Evolutionary conservation across 176 grass and related monocot genomes (phyloP).

Genomic region (Carex littledalei): DNA sequence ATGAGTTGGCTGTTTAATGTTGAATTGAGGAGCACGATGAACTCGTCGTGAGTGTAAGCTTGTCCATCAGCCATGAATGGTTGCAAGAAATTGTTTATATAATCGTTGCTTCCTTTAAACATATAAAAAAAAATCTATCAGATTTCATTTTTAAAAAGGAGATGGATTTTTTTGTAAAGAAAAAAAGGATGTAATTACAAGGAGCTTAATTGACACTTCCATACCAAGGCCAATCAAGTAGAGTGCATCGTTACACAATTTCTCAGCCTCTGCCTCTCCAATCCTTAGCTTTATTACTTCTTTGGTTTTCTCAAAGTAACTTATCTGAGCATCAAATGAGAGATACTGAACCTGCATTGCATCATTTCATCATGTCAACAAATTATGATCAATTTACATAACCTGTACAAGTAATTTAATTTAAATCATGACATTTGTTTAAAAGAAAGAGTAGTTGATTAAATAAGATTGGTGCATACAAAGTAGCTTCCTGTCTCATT

Average conservation of each 20-base stretch:
- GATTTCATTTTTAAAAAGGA: neutral
- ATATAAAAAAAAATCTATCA: neutral
- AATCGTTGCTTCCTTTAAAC: slow-evolving; percentile 88
- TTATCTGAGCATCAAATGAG: slow-evolving; percentile 89
- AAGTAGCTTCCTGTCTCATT: slow-evolving; percentile 96
- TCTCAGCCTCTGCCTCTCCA: slow-evolving; percentile 53
- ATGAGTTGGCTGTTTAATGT: slow-evolving; percentile 58
- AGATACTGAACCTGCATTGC: slow-evolving; percentile 71
- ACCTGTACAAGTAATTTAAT: neutral
- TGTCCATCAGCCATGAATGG: slow-evolving; percentile 83
- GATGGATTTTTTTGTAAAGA: neutral
- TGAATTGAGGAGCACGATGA: slow-evolving; percentile 55
- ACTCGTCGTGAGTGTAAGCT: slow-evolving; percentile 68
- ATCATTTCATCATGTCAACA: neutral
- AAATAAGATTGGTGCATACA: slow-evolving; percentile 31
- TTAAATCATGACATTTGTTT: neutral
- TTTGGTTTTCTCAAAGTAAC: slow-evolving; percentile 54
- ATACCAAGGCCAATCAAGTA: slow-evolving; percentile 80
- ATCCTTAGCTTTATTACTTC: slow-evolving; percentile 56
- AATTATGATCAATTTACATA: neutral
- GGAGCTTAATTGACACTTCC: neutral
- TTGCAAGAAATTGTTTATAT: slow-evolving; percentile 94
- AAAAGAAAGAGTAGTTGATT: neutral
- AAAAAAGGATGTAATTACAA: neutral
- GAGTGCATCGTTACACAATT: slow-evolving; percentile 56